These are phyloP conservation scores for Pelargonium cotyledonis DNA, from an alignment of 441 rosid genomes.

Conservation along the genomic window DNA sequence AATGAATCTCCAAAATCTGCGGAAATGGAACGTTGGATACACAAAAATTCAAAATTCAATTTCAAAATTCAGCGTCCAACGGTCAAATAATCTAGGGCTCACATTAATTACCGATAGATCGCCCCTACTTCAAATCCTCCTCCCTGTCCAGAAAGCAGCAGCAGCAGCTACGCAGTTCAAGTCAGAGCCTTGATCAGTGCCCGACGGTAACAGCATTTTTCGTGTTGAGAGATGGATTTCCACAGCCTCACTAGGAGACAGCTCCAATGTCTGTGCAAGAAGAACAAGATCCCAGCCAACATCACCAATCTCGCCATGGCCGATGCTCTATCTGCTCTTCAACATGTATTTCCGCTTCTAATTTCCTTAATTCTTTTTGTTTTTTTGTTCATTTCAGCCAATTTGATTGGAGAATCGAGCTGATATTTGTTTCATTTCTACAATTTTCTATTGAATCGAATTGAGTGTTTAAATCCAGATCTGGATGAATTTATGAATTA, in stretches of 20 bases:
- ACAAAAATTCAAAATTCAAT: constrained; percentile 28
- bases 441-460: not conserved
- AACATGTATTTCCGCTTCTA: constrained; percentile 35
- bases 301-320: constrained; percentile 88
- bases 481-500: not conserved
- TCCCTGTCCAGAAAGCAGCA: not conserved
- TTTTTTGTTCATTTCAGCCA: not conserved
- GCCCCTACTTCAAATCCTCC: not conserved
- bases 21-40: no score
- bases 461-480: not conserved
- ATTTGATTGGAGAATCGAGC: no score
- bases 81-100: constrained; percentile 54
- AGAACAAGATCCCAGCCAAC: constrained; percentile 86
- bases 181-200: not conserved
- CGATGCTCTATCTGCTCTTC: constrained; percentile 67
- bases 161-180: not conserved
- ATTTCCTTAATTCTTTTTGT: not conserved
- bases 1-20: no score
- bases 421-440: not conserved
- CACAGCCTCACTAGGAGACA: constrained; percentile 65
- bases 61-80: constrained; percentile 46
- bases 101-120: not conserved
- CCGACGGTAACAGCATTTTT: constrained; percentile 4
- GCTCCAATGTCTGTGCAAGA: constrained; percentile 90
- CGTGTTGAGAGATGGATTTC: constrained; percentile 55